Evolutionary conservation across 257 asterid genomes (phyloP).

Genomic region (Coffea eugenioides): DNA sequence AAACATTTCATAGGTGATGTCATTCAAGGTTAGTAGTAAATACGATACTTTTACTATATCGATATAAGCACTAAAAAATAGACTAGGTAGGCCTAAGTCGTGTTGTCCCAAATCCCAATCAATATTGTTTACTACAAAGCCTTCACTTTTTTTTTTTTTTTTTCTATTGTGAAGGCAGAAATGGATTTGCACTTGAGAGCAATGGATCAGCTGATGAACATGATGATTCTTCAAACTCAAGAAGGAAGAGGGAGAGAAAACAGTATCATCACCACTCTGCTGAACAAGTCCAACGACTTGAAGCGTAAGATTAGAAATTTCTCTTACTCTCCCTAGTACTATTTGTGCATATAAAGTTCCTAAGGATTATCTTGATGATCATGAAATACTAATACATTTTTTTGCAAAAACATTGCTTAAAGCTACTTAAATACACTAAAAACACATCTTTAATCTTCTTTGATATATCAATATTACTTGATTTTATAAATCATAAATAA

Average conservation of each 20-base stretch:
- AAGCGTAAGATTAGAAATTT: neutral
- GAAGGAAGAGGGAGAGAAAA: neutral
- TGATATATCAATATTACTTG: neutral
- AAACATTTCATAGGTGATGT: neutral
- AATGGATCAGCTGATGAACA: neutral
- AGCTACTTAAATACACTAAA: no score
- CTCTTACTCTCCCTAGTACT: neutral
- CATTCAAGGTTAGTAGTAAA: neutral
- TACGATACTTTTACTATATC: neutral
- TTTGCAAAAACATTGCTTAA: no score
- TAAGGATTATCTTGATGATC: neutral
- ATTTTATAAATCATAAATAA: neutral
- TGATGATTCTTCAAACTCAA: neutral
- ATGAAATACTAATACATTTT: no score
- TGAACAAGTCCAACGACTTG: neutral
- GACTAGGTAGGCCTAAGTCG: neutral
- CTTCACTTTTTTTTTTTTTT: no score
- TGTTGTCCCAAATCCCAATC: neutral
- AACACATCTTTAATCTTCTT: no score
- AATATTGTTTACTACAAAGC: no score
- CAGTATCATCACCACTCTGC: no score
- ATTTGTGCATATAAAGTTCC: neutral
- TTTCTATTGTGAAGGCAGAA: neutral
- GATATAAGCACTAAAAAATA: neutral
- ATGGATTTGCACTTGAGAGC: neutral